Conservation (phyloP, 495 filamentous ascomycete genomes). For the Xylaria intraflava region DNA sequence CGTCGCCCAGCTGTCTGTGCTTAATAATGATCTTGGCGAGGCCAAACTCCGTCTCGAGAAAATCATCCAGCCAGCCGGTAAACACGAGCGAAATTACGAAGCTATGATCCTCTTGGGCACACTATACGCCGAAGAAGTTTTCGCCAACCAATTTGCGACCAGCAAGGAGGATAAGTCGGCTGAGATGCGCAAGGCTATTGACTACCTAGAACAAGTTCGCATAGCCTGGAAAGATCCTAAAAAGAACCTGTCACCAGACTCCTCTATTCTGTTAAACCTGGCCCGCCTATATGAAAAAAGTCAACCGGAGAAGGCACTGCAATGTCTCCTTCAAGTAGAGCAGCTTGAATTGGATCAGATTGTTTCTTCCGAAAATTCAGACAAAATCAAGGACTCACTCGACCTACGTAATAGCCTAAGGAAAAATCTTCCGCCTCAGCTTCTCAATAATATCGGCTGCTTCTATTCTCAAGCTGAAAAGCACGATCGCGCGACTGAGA, state of each 20-base stretch:
- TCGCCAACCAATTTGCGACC: slow-evolving; percentile 61
- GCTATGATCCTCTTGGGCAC: slow-evolving; percentile 85
- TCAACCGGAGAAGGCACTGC: slow-evolving; percentile 79
- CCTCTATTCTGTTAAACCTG: slow-evolving; percentile 86
- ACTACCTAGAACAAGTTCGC: slow-evolving; percentile 74
- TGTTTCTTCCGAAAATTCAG: slow-evolving; percentile 57
- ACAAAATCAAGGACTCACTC: slow-evolving; percentile 55
- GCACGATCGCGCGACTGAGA: slow-evolving; percentile 67
- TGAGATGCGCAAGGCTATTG: slow-evolving; percentile 76
- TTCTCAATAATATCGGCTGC: slow-evolving; percentile 94
- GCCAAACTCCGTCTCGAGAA: slow-evolving; percentile 93
- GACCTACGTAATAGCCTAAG: slow-evolving; percentile 54
- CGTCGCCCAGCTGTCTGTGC: slow-evolving; percentile 75
- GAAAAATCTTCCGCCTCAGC: slow-evolving; percentile 74
- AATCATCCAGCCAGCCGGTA: slow-evolving; percentile 65
- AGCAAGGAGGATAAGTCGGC: slow-evolving; percentile 79
- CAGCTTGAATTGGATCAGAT: slow-evolving; percentile 74
- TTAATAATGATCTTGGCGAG: slow-evolving; percentile 76
- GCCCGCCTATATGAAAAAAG: slow-evolving; percentile 83
- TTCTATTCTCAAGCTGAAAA: slow-evolving; percentile 87
- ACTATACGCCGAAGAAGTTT: slow-evolving; percentile 89
- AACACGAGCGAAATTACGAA: slow-evolving; percentile 64
- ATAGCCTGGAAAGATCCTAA: slow-evolving; percentile 82
- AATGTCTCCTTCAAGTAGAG: slow-evolving; percentile 85
- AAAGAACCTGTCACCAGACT: slow-evolving; percentile 69